Evolutionary conservation across 2,329 filamentous ascomycete genomes (phyloP), one percentile per base, ranked within the genome.

Genomic region (Colletotrichum sp.): DNA sequence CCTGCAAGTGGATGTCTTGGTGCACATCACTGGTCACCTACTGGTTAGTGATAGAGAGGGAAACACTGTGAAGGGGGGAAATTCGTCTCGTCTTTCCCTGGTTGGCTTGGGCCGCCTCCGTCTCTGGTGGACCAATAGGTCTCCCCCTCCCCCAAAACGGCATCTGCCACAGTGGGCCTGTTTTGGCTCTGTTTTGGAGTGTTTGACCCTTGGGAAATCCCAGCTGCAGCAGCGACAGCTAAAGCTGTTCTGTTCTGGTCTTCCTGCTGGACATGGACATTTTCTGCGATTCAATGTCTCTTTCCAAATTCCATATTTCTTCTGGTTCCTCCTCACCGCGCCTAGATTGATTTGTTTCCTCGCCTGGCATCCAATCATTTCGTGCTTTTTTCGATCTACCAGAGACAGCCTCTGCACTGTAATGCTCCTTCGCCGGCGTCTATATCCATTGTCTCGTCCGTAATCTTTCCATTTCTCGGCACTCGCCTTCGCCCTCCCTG

Each of bases 161-260:
- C 34, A 76, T 76, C 73, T 76, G 73, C 73, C 73, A 76, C 74
- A 76, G 70, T 76, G 74, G 74, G 74, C 71, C 64, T 30, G 74
- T 76, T 76, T 76, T 76, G 74, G 24, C 64, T 76, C 65, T 74
- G 74, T 76, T 76, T 76, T 60, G 74, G 59, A 73, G 36, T 76
- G 70, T 76, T 69, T 76, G 74, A 62, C 59, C 73, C 73, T 65
- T 67, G 55, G 55, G 24, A 34, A 75, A 72, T 52, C 68, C 72
- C 44, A 63, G 69, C 69, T 68, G 62, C 57, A 64, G 64, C 64
- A 9, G 9, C 30, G 32, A 36, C 60, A 57, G 52, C 72, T 76
- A 24, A 49, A 60, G 36, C 68, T 64, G 32, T 44, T 44, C 52
- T 36, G n/a, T 65, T 36, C 59, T n/a, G 36, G 18, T 44, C 39